Percentiles rank a stretch among this genome's conserved stretches.
phyloP scores from a whole-genome alignment of 139 green algal species.

The Picochlorum sp. region DNA sequence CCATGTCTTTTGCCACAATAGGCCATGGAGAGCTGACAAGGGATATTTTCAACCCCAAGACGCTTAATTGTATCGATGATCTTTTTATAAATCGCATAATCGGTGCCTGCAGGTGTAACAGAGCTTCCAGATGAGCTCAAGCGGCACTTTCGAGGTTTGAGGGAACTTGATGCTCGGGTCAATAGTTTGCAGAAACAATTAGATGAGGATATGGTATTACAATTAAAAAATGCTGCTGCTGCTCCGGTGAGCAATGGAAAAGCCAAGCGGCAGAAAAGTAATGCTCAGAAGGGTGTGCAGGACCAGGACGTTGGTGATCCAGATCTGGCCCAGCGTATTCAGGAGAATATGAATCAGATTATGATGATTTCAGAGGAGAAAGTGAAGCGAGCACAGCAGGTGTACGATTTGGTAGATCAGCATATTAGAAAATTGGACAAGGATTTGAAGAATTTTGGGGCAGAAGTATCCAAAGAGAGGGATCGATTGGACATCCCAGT shows the following conservation, averaged over 20 bases:
- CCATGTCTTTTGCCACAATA: too few species aligned
- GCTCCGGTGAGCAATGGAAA: slow-evolving; percentile 20
- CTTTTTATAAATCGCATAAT: background rate
- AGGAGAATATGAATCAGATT: slow-evolving; percentile 31
- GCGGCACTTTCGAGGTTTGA: slow-evolving; percentile 47
- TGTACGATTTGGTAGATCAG: slow-evolving; percentile 76
- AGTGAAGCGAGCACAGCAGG: slow-evolving; percentile 51
- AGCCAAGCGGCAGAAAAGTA: slow-evolving; percentile 1
- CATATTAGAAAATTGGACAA: slow-evolving; percentile 65
- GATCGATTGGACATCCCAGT: slow-evolving; percentile 34
- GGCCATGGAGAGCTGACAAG: too few species aligned
- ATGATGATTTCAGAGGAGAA: slow-evolving; percentile 44
- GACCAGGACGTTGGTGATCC: background rate
- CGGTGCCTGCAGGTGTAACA: slow-evolving; percentile 17
- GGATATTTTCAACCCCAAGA: background rate
- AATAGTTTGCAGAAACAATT: slow-evolving; percentile 32
- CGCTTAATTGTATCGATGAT: background rate
- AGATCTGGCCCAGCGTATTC: slow-evolving; percentile 16
- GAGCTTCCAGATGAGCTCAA: slow-evolving; percentile 52
- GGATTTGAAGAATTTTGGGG: slow-evolving; percentile 51
- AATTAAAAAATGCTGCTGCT: slow-evolving; percentile 18
- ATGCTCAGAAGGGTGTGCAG: background rate
- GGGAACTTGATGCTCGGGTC: slow-evolving; percentile 51
- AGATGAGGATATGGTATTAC: slow-evolving; percentile 32
- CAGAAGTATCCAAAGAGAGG: slow-evolving; percentile 51